Evolutionary conservation across 129 eudicot genomes (phyloP), one percentile per base, ranked within the genome.

Genomic region (Pseudognaphalium luteoalbum): DNA sequence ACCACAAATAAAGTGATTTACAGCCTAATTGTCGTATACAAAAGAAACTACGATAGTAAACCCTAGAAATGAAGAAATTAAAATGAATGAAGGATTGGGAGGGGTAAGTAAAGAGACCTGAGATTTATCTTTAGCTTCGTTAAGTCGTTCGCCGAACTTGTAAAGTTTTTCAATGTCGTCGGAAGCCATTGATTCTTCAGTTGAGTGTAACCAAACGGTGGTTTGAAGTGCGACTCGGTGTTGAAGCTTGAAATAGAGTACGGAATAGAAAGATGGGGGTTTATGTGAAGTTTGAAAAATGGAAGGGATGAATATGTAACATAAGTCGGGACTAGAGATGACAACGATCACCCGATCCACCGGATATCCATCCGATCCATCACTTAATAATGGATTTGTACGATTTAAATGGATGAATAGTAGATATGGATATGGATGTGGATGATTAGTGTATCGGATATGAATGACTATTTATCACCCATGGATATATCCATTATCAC

Each of bases 161-260:
- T 93, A 93, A 52, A 93, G 98, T 83, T 84, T 85, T 76, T 90
- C 98, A 76, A 93, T 86, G 79, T 86, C 96, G 84, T 85, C 88
- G 77, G 54, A 12, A 11, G 92, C 85, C 90, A 87, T 87, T 67
- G 67, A 47, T 47, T 47, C 5, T 47, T 47, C 54, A 47, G 54
- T 14, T 25, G 14, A 47, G n/a, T 47, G 2, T 47, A 47, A 33
- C 21, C 68, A 39, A 25, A 57, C 22, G 20, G 75, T 41, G 63
- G 68, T 68, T 56, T 33, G 21, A 60, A 25, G 34, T 11, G 57
- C 75, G 71, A 42, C 68, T 77, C 58, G 69, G 32, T 59, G 76
- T 57, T 77, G 1, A 21, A 57, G 28, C 62, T 41, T 29, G 7
- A 14, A 57, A 39, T 25, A 28, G 33, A 58, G 6, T 28, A 10